phyloP scores from a whole-genome alignment of 306 rosid species.

The apple (Malus domestica) region DNA sequence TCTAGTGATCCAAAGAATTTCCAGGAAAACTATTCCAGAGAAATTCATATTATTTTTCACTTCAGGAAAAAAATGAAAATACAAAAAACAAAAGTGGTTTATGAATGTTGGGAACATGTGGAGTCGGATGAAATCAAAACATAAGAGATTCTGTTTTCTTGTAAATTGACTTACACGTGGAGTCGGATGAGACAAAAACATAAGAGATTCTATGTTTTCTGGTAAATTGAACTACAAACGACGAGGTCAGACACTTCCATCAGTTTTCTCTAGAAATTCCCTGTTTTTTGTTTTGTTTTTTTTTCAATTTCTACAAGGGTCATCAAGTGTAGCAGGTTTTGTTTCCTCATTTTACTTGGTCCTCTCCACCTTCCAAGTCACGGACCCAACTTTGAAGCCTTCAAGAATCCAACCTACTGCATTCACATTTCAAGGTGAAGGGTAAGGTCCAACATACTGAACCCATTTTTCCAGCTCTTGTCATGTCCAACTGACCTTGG shows the following conservation, averaged over 20 bases:
- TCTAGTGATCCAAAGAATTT: neutral
- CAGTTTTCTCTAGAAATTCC: too few relatives aligned
- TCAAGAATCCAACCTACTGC: neutral
- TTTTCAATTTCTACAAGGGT: neutral
- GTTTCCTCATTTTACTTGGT: neutral
- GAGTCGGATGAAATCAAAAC: too few relatives aligned
- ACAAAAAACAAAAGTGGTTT: neutral
- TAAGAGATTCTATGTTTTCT: too few relatives aligned
- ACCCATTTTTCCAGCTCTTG: conserved; percentile 23
- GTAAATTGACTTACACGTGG: too few relatives aligned
- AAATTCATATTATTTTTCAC: neutral
- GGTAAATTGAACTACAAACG: too few relatives aligned
- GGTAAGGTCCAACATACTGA: conserved; percentile 16
- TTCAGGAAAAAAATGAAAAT: neutral
- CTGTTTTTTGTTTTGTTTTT: too few relatives aligned
- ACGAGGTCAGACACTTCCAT: neutral
- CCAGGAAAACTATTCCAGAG: neutral
- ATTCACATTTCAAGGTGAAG: neutral
- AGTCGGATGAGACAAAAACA: too few relatives aligned
- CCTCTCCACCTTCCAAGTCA: neutral
- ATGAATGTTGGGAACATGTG: too few relatives aligned
- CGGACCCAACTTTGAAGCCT: conserved; percentile 2
- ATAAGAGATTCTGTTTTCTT: too few relatives aligned
- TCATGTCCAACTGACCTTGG: conserved; percentile 45
- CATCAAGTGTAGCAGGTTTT: neutral